Base-by-base conservation (phyloP, 2,329 filamentous ascomycete species). In the Talaromyces funiculosus region DNA sequence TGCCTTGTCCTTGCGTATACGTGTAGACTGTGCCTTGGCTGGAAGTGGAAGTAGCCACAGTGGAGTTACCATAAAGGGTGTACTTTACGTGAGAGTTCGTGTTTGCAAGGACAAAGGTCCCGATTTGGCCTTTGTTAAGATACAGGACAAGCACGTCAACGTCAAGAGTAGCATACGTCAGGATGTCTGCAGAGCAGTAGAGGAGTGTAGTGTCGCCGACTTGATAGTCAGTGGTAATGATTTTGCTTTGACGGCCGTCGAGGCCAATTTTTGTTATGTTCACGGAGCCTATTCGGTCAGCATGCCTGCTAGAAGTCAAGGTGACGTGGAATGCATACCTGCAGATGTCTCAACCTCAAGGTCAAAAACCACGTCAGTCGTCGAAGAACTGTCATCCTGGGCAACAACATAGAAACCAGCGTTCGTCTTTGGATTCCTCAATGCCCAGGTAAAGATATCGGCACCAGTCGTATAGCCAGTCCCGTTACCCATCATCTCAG, bases 401-500 rank as follows among this genome's bases (percentile, higher is more conserved):
- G 80, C 76, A 1, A 81, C 69, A 24, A 81, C 74, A 61, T 82
- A 82, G 63, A 84, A 85, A 0, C 78, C 77, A 1, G 80, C 77
- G 40, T 77, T 61, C 0, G 79, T 79, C 37, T 81, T 75, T 0
- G 80, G 80, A 59, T 82, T 84, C 29, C 77, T 75, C 33, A 84
- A 70, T 9, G 79, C 77, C 80, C 81, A 83, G 1, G 79, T 82
- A 65, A 75, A 83, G 6, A 82, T 75, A 2, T 68, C 69, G 0
- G 69, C 58, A 22, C 76, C 70, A 47, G 70, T 73, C 59, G 72
- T 76, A 64, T 80, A 80, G 12, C 75, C 76, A 0, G 81, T 83
- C 0, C 82, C 82, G 62, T 84, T 84, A 1, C 81, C 81, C 54
- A 80, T 71, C 80, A 84, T 84, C 3, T 79, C 66, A 1, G 81